A percentile compares a stretch with the other conserved stretches of the same genome.
Conservation (phyloP, 495 filamentous ascomycete genomes). For the Xanthoparmelia taractica region DNA sequence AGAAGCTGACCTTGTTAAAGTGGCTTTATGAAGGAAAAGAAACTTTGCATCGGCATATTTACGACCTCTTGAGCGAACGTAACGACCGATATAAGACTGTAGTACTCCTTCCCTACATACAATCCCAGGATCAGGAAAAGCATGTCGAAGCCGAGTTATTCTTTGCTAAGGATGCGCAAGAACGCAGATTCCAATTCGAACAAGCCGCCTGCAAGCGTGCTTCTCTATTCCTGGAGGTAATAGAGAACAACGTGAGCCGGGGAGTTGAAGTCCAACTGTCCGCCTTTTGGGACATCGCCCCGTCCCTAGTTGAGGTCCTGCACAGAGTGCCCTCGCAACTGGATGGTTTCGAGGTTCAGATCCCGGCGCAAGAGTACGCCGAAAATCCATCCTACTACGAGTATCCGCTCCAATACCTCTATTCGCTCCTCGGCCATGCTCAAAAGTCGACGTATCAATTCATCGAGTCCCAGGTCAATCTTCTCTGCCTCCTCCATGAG, state of each 20-base stretch:
- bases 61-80: slow-evolving; percentile 71
- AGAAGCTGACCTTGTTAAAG: slow-evolving; percentile 89
- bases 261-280: slow-evolving; percentile 86
- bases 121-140: slow-evolving; percentile 62
- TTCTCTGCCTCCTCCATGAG: slow-evolving; percentile 89
- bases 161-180: slow-evolving; percentile 66
- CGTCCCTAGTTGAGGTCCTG: slow-evolving; percentile 62
- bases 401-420: slow-evolving; percentile 83
- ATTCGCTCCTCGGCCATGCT: slow-evolving; percentile 71
- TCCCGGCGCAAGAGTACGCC: slow-evolving; percentile 68
- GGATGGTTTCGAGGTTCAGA: slow-evolving; percentile 52
- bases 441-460: slow-evolving; percentile 91
- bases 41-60: slow-evolving; percentile 71
- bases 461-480: slow-evolving; percentile 88
- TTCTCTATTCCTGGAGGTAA: slow-evolving; percentile 68
- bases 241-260: slow-evolving; percentile 76
- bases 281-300: slow-evolving; percentile 97
- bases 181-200: slow-evolving; percentile 59
- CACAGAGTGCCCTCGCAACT: slow-evolving; percentile 64
- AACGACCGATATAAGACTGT: slow-evolving; percentile 79
- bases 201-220: slow-evolving; percentile 60
- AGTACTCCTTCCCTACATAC: slow-evolving; percentile 70
- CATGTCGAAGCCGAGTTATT: slow-evolving; percentile 67
- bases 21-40: slow-evolving; percentile 94
- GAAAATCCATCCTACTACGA: slow-evolving; percentile 76